Evolutionary conservation across 768 basidiomycete species (phyloP).

Genomic region (Boletus reticulatus): DNA sequence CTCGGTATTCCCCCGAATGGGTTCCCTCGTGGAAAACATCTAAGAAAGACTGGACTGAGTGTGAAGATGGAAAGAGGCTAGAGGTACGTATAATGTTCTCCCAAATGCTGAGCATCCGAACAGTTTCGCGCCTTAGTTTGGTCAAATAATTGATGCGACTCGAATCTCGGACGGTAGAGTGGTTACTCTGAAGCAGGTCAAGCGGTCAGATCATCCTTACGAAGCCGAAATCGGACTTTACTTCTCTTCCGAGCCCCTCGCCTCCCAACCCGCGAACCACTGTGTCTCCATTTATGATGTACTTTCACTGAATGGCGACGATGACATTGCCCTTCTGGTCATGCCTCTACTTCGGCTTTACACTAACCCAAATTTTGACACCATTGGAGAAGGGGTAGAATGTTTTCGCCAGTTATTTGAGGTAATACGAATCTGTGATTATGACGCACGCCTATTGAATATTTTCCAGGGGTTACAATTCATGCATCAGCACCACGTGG

Average conservation of each 20-base stretch:
- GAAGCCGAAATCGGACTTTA: constrained; percentile 25
- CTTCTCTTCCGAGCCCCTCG: constrained; percentile 18
- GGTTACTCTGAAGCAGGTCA: too few species aligned
- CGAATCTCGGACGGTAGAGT: constrained; percentile 24
- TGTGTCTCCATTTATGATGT: constrained; percentile 27
- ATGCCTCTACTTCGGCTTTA: constrained; percentile 30
- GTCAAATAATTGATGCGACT: constrained; percentile 27
- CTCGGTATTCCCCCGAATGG: too few species aligned
- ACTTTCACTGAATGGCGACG: constrained; percentile 1
- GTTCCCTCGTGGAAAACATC: too few species aligned
- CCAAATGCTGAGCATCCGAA: too few species aligned
- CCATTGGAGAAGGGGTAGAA: constrained; percentile 14
- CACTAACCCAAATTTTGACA: constrained; percentile 16
- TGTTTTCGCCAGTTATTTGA: constrained; percentile 33
- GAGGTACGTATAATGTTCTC: not conserved
- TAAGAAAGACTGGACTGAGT: not conserved
- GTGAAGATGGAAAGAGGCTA: constrained; percentile 1
- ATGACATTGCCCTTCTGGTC: constrained; percentile 20
- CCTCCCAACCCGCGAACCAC: constrained; percentile 10
- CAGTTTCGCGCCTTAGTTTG: not conserved
- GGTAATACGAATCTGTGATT: constrained; percentile 5
- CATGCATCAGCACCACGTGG: constrained; percentile 35
- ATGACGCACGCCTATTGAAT: not conserved
- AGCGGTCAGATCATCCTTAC: constrained; percentile 2
- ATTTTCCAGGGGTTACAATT: constrained; percentile 27